Conservation (phyloP, 495 filamentous ascomycete species). For the Annulohypoxylon moriforme region DNA sequence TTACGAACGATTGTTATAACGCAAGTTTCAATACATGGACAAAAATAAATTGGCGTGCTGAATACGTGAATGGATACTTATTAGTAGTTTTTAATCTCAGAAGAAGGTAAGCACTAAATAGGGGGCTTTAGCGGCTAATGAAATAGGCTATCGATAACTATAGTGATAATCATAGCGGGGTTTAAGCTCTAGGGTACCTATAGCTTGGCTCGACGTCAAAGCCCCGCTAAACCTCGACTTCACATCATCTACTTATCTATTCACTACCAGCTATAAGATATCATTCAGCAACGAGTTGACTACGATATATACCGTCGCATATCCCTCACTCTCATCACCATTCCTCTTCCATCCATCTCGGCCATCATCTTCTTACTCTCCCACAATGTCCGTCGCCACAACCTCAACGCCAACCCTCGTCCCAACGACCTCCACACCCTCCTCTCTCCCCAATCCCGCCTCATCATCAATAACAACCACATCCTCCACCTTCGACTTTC, state of each 20-base stretch:
- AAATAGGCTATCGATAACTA: background rate
- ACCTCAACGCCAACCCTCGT: constrained; percentile 13
- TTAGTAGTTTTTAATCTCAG: background rate
- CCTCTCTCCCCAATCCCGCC: too few relatives aligned
- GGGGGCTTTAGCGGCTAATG: background rate
- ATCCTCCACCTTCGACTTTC: constrained; percentile 55
- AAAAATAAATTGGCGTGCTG: background rate
- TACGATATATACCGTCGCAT: background rate
- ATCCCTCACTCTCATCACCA: background rate
- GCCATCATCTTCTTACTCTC: background rate
- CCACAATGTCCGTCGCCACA: background rate
- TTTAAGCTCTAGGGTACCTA: constrained; percentile 1
- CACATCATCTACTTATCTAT: background rate
- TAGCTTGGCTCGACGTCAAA: constrained; percentile 9
- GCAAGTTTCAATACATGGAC: constrained; percentile 9
- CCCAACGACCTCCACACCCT: constrained; percentile 12
- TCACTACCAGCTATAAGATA: background rate
- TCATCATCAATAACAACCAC: background rate
- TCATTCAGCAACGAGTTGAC: background rate
- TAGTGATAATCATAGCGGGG: constrained; percentile 15
- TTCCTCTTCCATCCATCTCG: background rate
- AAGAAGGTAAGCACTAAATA: background rate
- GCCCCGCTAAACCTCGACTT: constrained; percentile 10
- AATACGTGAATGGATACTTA: background rate
- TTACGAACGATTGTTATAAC: constrained; percentile 3